Evolutionary conservation across 192 early-diverging fungal species (phyloP).

Genomic region (Coemansia sp.): DNA sequence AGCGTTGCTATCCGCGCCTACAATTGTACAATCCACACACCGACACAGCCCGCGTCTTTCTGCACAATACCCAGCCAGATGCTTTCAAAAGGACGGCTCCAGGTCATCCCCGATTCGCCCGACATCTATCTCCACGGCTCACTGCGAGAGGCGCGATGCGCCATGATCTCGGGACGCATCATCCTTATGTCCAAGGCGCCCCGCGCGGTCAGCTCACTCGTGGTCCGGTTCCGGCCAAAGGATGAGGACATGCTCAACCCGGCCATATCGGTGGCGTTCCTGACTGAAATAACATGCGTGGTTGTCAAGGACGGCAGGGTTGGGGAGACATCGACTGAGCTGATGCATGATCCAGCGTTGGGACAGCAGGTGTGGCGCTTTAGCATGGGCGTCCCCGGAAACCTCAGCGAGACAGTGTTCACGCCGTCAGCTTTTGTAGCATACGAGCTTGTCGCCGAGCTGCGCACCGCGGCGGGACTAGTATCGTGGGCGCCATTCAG

Average conservation of each 20-base stretch:
- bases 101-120: constrained; percentile 34
- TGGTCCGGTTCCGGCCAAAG: constrained; percentile 36
- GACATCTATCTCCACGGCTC: constrained; percentile 40
- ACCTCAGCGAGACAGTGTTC: constrained; percentile 38
- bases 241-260: constrained; percentile 45
- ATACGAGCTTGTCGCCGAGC: constrained; percentile 43
- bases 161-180: constrained; percentile 34
- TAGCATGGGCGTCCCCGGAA: constrained; percentile 41
- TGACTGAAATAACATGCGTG: constrained; percentile 26
- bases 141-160: constrained; percentile 34
- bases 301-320: constrained; percentile 34
- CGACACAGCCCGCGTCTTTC: neutral
- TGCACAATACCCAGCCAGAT: constrained; percentile 5
- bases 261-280: constrained; percentile 31
- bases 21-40: neutral
- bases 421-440: constrained; percentile 37
- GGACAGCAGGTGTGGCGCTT: constrained; percentile 46
- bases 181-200: constrained; percentile 19
- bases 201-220: constrained; percentile 32
- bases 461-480: constrained; percentile 21
- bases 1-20: neutral
- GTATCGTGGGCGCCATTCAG: constrained; percentile 21
- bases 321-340: constrained; percentile 11
- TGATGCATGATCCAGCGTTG: constrained; percentile 5
- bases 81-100: constrained; percentile 37